Conservation (phyloP, 768 basidiomycete genomes). For the Panus rudis region DNA sequence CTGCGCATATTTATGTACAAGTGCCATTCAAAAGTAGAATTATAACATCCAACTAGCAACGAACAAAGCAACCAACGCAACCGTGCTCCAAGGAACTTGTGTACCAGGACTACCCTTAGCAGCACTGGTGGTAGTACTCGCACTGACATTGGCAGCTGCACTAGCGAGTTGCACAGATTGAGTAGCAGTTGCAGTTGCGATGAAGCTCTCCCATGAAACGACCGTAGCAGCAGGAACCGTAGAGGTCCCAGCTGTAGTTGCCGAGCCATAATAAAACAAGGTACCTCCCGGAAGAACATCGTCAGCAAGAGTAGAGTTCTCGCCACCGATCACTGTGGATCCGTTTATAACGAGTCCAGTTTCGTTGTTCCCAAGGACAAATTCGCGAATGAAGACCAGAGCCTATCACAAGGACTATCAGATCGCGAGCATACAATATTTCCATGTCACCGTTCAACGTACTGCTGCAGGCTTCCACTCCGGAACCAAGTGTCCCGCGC, state of each 20-base stretch:
- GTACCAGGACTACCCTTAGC: too few relatives aligned
- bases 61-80: neutral
- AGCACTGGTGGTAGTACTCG: too few relatives aligned
- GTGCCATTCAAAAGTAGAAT: neutral
- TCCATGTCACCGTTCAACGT: constrained; percentile 35
- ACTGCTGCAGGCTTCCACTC: constrained; percentile 32
- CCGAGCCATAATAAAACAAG: constrained; percentile 51
- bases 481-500: constrained; percentile 35
- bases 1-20: too few relatives aligned
- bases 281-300: constrained; percentile 45
- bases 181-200: too few relatives aligned
- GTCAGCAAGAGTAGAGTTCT: constrained; percentile 36
- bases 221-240: constrained; percentile 21
- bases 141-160: too few relatives aligned
- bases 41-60: neutral
- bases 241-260: constrained; percentile 18
- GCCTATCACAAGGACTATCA: constrained; percentile 36
- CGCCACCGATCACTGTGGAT: constrained; percentile 42
- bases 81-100: too few relatives aligned
- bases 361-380: constrained; percentile 53
- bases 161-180: too few relatives aligned
- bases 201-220: constrained; percentile 25
- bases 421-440: neutral
- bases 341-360: constrained; percentile 39
- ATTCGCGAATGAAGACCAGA: constrained; percentile 55